A percentile compares a stretch with the other conserved stretches of the same genome.
Evolutionary conservation across 352 stramenopile genomes (phyloP).

Genomic region (Globisporangium sylvaticum): DNA sequence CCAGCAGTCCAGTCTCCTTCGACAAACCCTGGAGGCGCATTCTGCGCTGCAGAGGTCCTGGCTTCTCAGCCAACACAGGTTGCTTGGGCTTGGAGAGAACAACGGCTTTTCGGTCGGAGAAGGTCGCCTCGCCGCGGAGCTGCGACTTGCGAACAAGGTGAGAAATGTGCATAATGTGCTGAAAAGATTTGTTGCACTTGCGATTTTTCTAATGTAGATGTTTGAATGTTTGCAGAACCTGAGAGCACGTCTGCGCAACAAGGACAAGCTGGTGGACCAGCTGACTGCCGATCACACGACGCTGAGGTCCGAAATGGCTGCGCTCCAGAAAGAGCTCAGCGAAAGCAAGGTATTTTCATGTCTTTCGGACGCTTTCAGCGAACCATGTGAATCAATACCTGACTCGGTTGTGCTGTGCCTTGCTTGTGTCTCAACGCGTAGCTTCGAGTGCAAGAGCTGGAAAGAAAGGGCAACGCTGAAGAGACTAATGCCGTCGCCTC

Average conservation of each 20-base stretch:
- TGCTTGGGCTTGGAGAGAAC: conserved; percentile 49
- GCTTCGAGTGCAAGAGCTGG: conserved; percentile 33
- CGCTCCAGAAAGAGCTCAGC: conserved; percentile 56
- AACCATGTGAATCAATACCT: neutral
- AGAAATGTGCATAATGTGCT: conserved; percentile 20
- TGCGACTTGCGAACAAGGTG: conserved; percentile 78
- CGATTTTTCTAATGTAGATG: neutral
- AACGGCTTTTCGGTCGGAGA: conserved; percentile 75
- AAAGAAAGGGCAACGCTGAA: conserved; percentile 12
- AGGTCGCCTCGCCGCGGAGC: conserved; percentile 70
- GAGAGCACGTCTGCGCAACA: conserved; percentile 69
- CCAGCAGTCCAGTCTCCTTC: conserved; percentile 71
- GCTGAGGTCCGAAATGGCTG: conserved; percentile 46
- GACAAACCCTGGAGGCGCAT: conserved; percentile 68
- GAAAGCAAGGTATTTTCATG: conserved; percentile 74
- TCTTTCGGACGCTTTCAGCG: no score
- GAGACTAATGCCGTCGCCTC: neutral
- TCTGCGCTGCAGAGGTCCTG: conserved; percentile 71
- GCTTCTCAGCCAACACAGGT: conserved; percentile 70
- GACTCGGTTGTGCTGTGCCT: neutral
- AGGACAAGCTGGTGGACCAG: conserved; percentile 80
- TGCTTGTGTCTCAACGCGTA: conserved; percentile 5
- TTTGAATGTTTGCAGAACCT: conserved; percentile 52
- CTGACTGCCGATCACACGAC: conserved; percentile 70
- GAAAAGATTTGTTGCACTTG: neutral